These are phyloP conservation scores for Phaseolus lunatus DNA, from an alignment of 306 rosid species.

Conservation along the genomic window DNA sequence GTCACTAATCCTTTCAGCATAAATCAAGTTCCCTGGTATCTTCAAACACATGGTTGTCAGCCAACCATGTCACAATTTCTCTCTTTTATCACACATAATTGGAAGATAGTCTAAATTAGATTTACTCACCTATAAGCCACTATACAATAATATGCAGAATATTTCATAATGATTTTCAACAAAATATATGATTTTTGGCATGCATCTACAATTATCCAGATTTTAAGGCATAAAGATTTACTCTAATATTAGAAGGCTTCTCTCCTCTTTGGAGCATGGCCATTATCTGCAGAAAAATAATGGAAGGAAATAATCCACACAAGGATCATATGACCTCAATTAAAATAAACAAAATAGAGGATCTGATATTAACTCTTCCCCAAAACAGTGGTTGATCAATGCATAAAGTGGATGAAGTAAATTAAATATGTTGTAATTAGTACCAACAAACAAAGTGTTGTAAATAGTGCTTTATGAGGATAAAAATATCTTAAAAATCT, in stretches of 20 bases:
- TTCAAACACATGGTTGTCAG: background rate
- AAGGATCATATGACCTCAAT: background rate
- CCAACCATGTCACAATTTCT: background rate
- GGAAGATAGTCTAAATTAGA: background rate
- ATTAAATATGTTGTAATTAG: constrained; percentile 1
- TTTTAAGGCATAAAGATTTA: constrained; percentile 42
- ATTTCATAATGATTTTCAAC: background rate
- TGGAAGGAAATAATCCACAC: constrained; percentile 35
- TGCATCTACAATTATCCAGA: constrained; percentile 18
- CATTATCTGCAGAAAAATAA: constrained; percentile 68
- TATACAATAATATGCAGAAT: background rate
- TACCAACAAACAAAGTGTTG: background rate
- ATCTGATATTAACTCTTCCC: background rate
- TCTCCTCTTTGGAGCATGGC: constrained; percentile 97
- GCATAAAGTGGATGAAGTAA: background rate
- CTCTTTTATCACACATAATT: background rate
- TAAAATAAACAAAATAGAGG: constrained; percentile 28
- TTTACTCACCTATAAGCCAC: background rate
- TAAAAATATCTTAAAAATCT: too few relatives aligned
- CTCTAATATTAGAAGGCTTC: constrained; percentile 81
- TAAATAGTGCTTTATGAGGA: too few relatives aligned
- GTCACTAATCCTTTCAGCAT: too few relatives aligned
- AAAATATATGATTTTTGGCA: constrained; percentile 14
- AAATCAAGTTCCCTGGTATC: background rate
- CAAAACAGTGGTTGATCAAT: background rate